Evolutionary conservation across 2,329 filamentous ascomycete species (phyloP), one percentile per base, ranked within the genome.

Genomic region (Sarocladium brachiariae): DNA sequence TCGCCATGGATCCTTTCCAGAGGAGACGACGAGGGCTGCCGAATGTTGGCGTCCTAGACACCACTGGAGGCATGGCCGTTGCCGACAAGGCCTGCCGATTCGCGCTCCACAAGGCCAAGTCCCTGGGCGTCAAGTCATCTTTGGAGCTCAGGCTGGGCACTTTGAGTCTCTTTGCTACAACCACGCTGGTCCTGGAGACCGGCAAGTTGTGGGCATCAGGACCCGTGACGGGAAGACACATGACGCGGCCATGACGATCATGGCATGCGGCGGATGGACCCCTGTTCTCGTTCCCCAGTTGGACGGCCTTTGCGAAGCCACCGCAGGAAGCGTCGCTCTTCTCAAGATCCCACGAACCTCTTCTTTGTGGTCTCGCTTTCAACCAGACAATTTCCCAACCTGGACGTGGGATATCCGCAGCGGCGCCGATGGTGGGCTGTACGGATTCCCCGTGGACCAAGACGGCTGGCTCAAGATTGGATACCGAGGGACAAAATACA

Each of bases 401-500:
- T 74, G 72, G 64, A 61, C 61, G 37, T 58, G 54, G 38, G 54
- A 59, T 10, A 59, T 59, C 50, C 53, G 55, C 4, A 38, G 54
- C 3, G 57, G 57, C 7, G 57, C 53, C 4, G 58, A 64, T 7
- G 72, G 70, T 1, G 73, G 71, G 1, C 61, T 77, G 0, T 75
- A 77, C 54, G 74, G 75, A 14, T 76, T 79, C 41, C 67, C 76
- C 0, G 57, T 67, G 1, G 67, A 70, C 19, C 61, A 69, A 8
- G 54, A 70, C 2, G 70, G 74, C 0, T 56, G 67, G n/a, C 56
- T 77, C 48, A 76, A 77, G 56, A 67, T 75, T 52, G 76, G 71
- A 2, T 80, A 71, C 52, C 67, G 76, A 1, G 73, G 71, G 1
- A 74, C 66, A 0, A 80, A 79, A 58, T 76, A 67, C 56, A 74